These are phyloP conservation scores for Metschnikowia lachancei DNA, from an alignment of 805 yeast genomes.

Conservation along the genomic window DNA sequence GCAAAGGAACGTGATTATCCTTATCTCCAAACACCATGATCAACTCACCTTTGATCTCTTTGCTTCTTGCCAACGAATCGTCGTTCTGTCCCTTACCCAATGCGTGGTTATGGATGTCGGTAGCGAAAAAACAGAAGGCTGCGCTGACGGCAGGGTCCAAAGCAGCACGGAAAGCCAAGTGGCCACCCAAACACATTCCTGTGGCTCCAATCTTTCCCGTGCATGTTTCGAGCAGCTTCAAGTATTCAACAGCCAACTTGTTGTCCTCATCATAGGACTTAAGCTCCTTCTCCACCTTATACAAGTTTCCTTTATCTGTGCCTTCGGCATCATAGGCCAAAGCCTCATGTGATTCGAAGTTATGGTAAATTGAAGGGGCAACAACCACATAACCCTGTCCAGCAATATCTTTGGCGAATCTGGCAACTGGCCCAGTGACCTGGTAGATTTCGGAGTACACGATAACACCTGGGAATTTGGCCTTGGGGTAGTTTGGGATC, in stretches of 20 bases:
- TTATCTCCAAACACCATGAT: conserved; percentile 72
- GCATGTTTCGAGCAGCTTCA: conserved; percentile 56
- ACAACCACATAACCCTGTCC: conserved; percentile 76
- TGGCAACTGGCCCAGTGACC: conserved; percentile 75
- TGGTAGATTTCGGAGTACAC: conserved; percentile 81
- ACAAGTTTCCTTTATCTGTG: conserved; percentile 69
- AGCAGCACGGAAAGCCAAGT: conserved; percentile 68
- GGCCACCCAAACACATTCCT: conserved; percentile 88
- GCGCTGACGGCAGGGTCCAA: conserved; percentile 64
- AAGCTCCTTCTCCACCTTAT: conserved; percentile 64
- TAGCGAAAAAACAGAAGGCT: conserved; percentile 73
- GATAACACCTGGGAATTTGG: conserved; percentile 76
- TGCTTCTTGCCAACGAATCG: conserved; percentile 59
- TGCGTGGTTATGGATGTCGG: conserved; percentile 70
- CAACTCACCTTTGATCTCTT: conserved; percentile 57
- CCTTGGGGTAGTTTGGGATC: conserved; percentile 70
- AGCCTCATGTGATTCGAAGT: conserved; percentile 62
- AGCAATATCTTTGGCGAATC: conserved; percentile 76
- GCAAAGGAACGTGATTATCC: conserved; percentile 78
- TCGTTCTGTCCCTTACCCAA: conserved; percentile 64
- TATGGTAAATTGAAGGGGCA: conserved; percentile 79
- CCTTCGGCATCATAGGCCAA: conserved; percentile 69
- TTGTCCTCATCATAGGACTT: conserved; percentile 76
- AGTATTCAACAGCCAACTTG: conserved; percentile 59
- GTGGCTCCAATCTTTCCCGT: conserved; percentile 76